Evolutionary conservation across 495 filamentous ascomycete species (phyloP), one percentile per base, ranked within the genome.

Genomic region (Penicillium cinerascens): DNA sequence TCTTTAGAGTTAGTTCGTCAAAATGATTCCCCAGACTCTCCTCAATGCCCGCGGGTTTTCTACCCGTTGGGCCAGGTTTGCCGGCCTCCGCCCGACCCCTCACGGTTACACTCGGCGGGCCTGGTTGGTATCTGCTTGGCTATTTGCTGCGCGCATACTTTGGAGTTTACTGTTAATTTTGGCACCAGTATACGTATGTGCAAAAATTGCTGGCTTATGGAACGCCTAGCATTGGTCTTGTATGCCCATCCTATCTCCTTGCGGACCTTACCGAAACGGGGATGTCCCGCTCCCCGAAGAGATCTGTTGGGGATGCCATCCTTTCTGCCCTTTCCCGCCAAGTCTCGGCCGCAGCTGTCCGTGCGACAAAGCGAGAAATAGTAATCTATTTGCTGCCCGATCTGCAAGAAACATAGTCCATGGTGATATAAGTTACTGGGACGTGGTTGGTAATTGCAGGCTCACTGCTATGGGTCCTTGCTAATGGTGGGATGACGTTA

Each of bases 21-120:
- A 23, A 29, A 16, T 17, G 11, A 42, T 44, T 26, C 47, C 47
- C 51, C 43, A 48, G 25, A 42, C 16, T 29, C 37, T 54, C 8
- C 7, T 38, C 27, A 16, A 42, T 46, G 44, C 40, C 57, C 57
- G 57, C 52, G 57, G 57, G 36, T 26, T 46, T 53, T 18, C 13
- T 16, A 37, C 35, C 33, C 5, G 18, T 45, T 7, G 43, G 20
- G 9, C 42, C 38, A 44, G 15, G 42, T 59, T 59, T 54, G 23
- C 51, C 51, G 51, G 6, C 15, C 26, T 46, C 50, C 50, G 55
- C 25, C 9, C 37, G 6, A 35, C 40, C 46, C 43, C 47, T 42
- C 50, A 15, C 56, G 56, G 56, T 29, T 59, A 59, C 16, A 47
- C 47, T 37, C 56, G 56, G 56, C 38, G 33, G 3, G 2, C 29